Evolutionary conservation across 345 rosid genomes (phyloP), one percentile per base, ranked within the genome.

Genomic region (Draba incana): DNA sequence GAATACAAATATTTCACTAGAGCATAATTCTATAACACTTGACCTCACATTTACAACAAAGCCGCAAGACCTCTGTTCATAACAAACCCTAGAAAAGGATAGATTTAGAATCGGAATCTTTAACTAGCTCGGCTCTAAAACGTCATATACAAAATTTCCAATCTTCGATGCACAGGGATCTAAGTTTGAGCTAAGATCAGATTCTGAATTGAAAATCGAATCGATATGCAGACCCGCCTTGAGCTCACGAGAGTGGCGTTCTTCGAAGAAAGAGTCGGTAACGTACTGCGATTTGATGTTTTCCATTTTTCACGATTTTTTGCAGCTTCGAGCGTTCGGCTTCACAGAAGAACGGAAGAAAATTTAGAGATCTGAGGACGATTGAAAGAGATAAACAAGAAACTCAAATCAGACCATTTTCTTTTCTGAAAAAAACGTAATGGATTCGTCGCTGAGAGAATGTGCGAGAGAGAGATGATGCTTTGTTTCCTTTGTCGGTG

Each of bases 171-270:
- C 20, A 30, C 9, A 11, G 12, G 24, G 31, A 69, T 51, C 30
- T 27, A 41, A 33, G 8, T 38, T 42, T 58, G 20, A 20, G 20
- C 20, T 20, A 20, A 20, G 20, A 20, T 20, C 20, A 20, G 1
- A 20, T 20, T 20, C 20, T 20, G 20, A 70, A 68, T 57, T 24
- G 46, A 33, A 47, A 39, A 63, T 9, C 3, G 24, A 2, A 50
- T 27, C 39, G 57, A 44, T 1, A 10, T 94, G 98, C 33, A 89
- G 76, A 38, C 92, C 82, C 70, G 86, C 88, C 69, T 93, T 90
- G 75, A 86, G 92, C 13, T 88, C 97, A 39, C 84, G 90, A 41
- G 90, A 82, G 31, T 80, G 82, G 77, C 92, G 88, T 73, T 92
- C 92, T 64, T 87, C 86, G 50, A 75, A 50, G 48, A 51, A 37